Evolutionary conservation across 345 rosid species (phyloP).

Genomic region (Eucalyptus regnans): DNA sequence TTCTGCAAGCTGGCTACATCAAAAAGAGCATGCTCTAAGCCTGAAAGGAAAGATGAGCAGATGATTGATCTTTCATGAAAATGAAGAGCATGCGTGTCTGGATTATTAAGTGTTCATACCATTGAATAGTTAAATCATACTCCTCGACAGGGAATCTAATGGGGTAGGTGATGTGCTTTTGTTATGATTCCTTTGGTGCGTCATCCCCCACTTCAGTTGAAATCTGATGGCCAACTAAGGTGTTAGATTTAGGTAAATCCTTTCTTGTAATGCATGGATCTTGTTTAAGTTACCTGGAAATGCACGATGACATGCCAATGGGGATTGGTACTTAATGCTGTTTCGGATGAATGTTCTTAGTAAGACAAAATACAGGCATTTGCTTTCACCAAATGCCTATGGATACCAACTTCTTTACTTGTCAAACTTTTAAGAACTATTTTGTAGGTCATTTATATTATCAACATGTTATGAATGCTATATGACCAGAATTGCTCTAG

Average conservation of each 20-base stretch:
- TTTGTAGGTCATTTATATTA: not conserved
- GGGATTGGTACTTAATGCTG: not conserved
- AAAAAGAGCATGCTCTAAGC: not conserved
- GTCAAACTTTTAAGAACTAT: not conserved
- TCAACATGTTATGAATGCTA: not conserved
- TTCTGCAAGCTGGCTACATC: not conserved
- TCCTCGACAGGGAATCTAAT: not conserved
- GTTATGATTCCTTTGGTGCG: not conserved
- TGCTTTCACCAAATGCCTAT: not conserved
- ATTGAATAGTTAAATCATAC: not conserved
- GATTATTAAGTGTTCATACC: not conserved
- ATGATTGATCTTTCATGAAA: not conserved
- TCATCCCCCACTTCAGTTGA: not conserved
- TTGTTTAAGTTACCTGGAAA: not conserved
- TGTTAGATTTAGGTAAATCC: not conserved
- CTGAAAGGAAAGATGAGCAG: not conserved
- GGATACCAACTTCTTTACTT: not conserved
- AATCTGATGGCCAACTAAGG: not conserved
- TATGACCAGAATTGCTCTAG: not conserved
- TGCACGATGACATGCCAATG: not conserved
- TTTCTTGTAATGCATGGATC: not conserved
- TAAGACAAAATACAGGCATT: not conserved
- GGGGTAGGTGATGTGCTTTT: not conserved
- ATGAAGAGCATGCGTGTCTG: not conserved
- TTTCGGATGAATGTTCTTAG: not conserved